Evolutionary conservation across 352 stramenopile species (phyloP).

Genomic region (Pythium grandisporangium): DNA sequence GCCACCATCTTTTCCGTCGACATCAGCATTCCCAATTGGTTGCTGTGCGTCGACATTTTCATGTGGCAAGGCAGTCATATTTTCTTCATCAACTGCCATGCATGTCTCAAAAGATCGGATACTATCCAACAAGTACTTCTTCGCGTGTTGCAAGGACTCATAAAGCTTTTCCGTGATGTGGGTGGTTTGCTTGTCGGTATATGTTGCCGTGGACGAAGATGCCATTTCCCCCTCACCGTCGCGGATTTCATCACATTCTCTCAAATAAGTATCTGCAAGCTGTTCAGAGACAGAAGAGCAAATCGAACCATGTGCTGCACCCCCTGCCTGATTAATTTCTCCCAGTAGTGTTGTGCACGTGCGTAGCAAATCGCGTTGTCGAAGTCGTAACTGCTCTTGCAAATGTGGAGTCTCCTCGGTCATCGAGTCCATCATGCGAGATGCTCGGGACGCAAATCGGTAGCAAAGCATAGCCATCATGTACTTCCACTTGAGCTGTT

Average conservation of each 20-base stretch:
- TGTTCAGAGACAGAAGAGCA: constrained; percentile 75
- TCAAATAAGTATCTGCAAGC: constrained; percentile 74
- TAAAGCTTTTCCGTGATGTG: too few relatives aligned
- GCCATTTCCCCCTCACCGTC: too few relatives aligned
- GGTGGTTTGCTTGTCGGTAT: too few relatives aligned
- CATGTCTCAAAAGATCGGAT: constrained; percentile 69
- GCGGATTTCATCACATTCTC: constrained; percentile 42
- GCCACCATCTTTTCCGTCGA: too few relatives aligned
- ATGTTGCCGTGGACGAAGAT: too few relatives aligned
- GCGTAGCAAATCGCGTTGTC: constrained; percentile 63
- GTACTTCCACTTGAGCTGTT: constrained; percentile 87
- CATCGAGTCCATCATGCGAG: constrained; percentile 50
- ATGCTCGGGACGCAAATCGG: constrained; percentile 68
- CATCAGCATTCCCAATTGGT: constrained; percentile 15
- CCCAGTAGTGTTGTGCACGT: constrained; percentile 68
- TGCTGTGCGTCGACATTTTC: constrained; percentile 7
- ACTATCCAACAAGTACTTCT: constrained; percentile 54
- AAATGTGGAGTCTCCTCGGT: constrained; percentile 40
- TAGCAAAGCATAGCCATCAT: constrained; percentile 89
- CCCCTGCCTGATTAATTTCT: constrained; percentile 58
- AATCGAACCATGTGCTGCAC: constrained; percentile 59
- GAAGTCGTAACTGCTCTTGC: constrained; percentile 55
- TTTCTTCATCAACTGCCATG: constrained; percentile 19
- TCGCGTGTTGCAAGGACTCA: constrained; percentile 36
- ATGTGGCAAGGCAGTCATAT: neutral